Percentiles rank a stretch among this genome's conserved stretches.
Conservation (phyloP, 2,329 filamentous ascomycete species). For the Alternaria panax region DNA sequence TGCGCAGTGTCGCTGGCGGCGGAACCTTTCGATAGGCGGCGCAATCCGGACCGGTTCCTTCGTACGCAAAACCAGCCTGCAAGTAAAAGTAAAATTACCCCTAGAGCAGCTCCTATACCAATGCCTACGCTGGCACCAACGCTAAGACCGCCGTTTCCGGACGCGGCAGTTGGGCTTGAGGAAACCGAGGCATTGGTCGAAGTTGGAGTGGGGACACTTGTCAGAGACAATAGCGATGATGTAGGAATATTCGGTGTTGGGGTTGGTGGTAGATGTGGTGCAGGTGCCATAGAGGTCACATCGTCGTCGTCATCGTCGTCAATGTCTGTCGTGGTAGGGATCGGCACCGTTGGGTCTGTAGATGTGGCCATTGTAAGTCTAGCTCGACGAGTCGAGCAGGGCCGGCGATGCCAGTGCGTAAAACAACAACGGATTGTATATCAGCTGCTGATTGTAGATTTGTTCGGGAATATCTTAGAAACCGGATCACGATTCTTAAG, state of each 20-base stretch:
- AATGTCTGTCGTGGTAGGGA: constrained; percentile 15
- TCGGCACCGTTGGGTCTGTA: constrained; percentile 19
- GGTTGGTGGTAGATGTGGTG: background rate
- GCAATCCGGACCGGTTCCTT: constrained; percentile 9
- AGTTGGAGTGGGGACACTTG: constrained; percentile 6
- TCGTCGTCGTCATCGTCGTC: constrained; percentile 25
- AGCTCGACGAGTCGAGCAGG: background rate
- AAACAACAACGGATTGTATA: background rate
- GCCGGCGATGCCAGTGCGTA: background rate
- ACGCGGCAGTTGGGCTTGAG: background rate
- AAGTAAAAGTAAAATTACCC: constrained; percentile 18
- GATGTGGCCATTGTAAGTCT: constrained; percentile 13
- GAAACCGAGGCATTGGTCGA: constrained; percentile 4
- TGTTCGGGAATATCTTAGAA: background rate
- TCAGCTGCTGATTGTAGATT: background rate
- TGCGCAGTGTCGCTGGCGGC: constrained; percentile 5
- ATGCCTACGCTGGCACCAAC: constrained; percentile 25
- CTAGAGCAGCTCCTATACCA: constrained; percentile 25
- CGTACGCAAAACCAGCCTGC: constrained; percentile 23
- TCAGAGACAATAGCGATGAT: background rate
- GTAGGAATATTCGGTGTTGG: background rate
- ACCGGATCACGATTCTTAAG: background rate
- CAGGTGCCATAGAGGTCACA: constrained; percentile 6
- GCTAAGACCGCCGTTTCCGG: constrained; percentile 5
- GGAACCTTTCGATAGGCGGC: background rate